Base-by-base conservation (phyloP, 108 stramenopile genomes). In the Conticribra weissflogii region DNA sequence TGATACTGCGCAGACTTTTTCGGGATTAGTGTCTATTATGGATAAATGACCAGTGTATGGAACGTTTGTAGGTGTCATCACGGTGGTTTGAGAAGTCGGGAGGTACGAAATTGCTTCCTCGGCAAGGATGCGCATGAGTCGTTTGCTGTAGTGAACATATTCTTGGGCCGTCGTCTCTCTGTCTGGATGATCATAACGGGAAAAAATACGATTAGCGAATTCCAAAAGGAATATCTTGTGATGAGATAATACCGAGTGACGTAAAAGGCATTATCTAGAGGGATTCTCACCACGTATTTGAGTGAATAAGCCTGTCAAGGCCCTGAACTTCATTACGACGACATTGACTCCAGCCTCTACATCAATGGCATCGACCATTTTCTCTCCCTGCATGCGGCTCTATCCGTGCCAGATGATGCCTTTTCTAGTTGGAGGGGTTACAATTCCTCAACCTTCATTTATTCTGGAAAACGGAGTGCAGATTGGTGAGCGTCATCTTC, bases 71-170 rank as follows among this genome's bases (percentile, higher is more conserved):
- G 98, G 96, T 47, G 96, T 97, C 7, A 41, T 59, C 34, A 97
- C 72, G 0, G 68, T 74, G 27, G 63, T 34, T 0, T 60, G 36
- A 34, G 53, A 33, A n/a, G 79, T 71, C 8, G 92, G 88, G 25
- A 96, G 85, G 54, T 85, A 71, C 8, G 93, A 85, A 47, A 96
- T 63, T 17, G 91, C 82, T 57, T 97, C 96, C 78, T 98, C 98
- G 14, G 88, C 96, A 24, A 98, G 84, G 21, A 98, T 36, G 32
- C 87, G 72, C 91, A 92, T 90, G 19, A 83, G 45, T 28, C 83
- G 70, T 28, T 86, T 85, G 57, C 87, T 78, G 71, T 90, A 92
- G 23, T 77, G 61, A 29, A 81, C 85, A 71, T 93, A 96, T 17
- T 87, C 86, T 15, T 8, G 63, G 1, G 85, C 64, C 14, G 75